These are phyloP conservation scores for Veloboletus limbatus DNA, from an alignment of 1,284 basidiomycete species.

Conservation along the genomic window DNA sequence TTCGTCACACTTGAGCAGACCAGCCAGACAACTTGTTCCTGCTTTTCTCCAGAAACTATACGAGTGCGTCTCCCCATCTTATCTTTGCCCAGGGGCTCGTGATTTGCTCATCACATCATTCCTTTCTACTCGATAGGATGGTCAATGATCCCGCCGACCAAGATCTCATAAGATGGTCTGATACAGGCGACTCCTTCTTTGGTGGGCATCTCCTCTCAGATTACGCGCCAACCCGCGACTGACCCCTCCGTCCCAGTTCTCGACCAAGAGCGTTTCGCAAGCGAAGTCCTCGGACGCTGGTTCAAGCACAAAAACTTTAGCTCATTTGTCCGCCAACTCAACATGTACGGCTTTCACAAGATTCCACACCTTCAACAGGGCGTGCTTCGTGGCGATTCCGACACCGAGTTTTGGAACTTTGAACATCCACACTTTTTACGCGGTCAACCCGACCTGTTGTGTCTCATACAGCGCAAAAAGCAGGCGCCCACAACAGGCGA, in stretches of 20 bases:
- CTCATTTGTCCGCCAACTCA: conserved; percentile 93
- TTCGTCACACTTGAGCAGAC: conserved; percentile 46
- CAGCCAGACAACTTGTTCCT: conserved; percentile 62
- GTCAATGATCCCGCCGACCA: conserved; percentile 83
- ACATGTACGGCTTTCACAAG: conserved; percentile 98
- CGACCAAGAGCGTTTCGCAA: conserved; percentile 90
- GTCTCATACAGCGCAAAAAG: conserved; percentile 82
- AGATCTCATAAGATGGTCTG: conserved; percentile 87
- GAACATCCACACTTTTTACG: conserved; percentile 87
- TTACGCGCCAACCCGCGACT: conserved; percentile 3
- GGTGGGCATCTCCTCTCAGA: conserved; percentile 46
- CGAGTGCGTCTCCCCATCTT: conserved; percentile 54
- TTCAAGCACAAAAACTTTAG: conserved; percentile 97
- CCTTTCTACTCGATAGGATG: conserved; percentile 58
- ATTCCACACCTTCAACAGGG: conserved; percentile 96
- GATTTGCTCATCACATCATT: conserved; percentile 6
- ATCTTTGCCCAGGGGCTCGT: conserved; percentile 17
- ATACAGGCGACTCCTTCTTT: conserved; percentile 87
- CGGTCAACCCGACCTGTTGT: conserved; percentile 88
- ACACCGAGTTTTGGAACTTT: conserved; percentile 93
- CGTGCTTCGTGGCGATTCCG: conserved; percentile 78
- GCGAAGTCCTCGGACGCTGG: conserved; percentile 88
- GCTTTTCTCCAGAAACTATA: conserved; percentile 93
- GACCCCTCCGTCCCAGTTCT: conserved; percentile 56
- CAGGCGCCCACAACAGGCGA: conserved; percentile 39